phyloP scores from a whole-genome alignment of 2,329 filamentous ascomycete genomes.

The Nemania serpens region DNA sequence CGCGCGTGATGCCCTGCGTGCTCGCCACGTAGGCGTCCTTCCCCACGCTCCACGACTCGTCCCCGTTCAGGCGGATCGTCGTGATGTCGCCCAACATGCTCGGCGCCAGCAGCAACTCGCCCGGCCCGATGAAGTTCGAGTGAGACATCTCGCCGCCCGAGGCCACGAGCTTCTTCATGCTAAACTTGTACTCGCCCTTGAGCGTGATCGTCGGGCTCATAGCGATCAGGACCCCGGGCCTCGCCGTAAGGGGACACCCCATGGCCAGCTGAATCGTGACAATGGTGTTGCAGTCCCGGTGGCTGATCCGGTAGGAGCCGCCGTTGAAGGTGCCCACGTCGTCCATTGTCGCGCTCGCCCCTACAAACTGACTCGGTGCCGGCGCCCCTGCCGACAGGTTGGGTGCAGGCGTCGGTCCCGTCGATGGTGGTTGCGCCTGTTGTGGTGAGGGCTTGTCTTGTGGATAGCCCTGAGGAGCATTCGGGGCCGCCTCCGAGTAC shows the following conservation, averaged over 20 bases:
- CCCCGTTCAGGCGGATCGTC: constrained; percentile 72
- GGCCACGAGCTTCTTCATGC: constrained; percentile 85
- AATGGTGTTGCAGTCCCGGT: constrained; percentile 88
- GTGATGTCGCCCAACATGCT: constrained; percentile 83
- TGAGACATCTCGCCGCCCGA: constrained; percentile 79
- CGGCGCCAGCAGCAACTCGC: constrained; percentile 85
- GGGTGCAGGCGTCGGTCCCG: constrained; percentile 33
- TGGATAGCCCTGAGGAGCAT: constrained; percentile 38
- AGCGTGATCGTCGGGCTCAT: constrained; percentile 90
- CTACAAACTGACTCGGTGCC: constrained; percentile 62
- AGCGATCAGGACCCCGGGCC: constrained; percentile 89
- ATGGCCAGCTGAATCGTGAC: constrained; percentile 88
- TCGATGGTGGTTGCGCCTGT: constrained; percentile 20
- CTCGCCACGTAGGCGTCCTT: constrained; percentile 84
- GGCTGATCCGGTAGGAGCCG: constrained; percentile 89
- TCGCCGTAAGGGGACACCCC: constrained; percentile 80
- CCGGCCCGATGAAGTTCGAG: constrained; percentile 85
- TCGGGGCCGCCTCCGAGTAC: constrained; percentile 34
- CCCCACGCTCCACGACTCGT: constrained; percentile 81
- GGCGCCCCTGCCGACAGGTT: constrained; percentile 48
- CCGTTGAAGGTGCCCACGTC: constrained; percentile 98
- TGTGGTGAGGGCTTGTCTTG: constrained; percentile 40
- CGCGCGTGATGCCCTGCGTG: constrained; percentile 85
- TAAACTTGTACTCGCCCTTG: constrained; percentile 82
- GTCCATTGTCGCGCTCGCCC: constrained; percentile 68